Evolutionary conservation across 768 basidiomycete genomes (phyloP), one percentile per base, ranked within the genome.

Genomic region (Scleroderma bovista): DNA sequence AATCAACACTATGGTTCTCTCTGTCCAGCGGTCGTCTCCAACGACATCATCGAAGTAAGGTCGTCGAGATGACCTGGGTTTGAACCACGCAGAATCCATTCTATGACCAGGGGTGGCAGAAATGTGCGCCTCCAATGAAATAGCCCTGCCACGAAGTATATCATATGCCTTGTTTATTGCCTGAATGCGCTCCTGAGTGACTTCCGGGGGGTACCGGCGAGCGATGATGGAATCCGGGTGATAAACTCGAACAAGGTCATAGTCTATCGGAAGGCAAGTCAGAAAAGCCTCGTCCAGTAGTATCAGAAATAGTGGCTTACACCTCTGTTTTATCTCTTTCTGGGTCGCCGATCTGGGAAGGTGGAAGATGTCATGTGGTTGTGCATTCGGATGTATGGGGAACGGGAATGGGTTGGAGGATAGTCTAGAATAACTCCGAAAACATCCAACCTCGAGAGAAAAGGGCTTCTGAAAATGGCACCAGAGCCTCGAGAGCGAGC

Each of bases 171-270:
- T 64, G 23, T 78, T 75, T 54, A 90, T 86, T 3, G 83, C 72
- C 57, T 83, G 83, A 57, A 89, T 89, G 11, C 79, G 82, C 6
- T 75, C 72, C 57, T 86, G 83, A 3, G 79, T 78, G 3, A 73
- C 61, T 15, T 78, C 76, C 0, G 77, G 58, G 7, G 81, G 66
- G 50, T 66, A 65, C 3, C 61, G 61, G 5, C 74, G 71, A 19
- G 70, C 70, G 19, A 69, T 41, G 20, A 73, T 70, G 37, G 84
- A 83, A 63, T 90, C 87, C 3, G 87, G 87, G 62, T 90, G 87
- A 64, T 89, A 87, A 50, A 87, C 74, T 36, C 83, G 75, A 29
- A 89, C 88, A 40, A 90, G 85, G 54, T 88, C 87, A 59, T 81
- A 87, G 65, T 89, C 87, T 90, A 55, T 15, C 24, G 7, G 37